phyloP scores from a whole-genome alignment of 495 filamentous ascomycete genomes.

The Hyaloscypha variabilis region DNA sequence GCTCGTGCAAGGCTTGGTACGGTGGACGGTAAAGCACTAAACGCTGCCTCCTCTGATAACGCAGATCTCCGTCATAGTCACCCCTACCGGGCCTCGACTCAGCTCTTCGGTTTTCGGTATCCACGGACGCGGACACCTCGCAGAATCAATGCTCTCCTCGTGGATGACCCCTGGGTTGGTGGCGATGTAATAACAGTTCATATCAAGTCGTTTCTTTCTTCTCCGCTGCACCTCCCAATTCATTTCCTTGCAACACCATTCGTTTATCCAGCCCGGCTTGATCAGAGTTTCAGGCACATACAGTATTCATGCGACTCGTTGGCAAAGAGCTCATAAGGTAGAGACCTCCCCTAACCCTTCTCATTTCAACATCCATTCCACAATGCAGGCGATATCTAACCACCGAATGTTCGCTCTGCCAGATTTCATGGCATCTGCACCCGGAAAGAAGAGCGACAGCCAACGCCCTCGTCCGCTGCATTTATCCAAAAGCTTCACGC shows the following conservation, averaged over 20 bases:
- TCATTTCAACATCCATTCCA: slow-evolving; percentile 5
- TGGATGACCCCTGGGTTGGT: not conserved
- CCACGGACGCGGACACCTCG: not conserved
- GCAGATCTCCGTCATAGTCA: too few relatives aligned
- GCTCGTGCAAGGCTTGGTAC: too few relatives aligned
- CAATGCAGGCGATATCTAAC: slow-evolving; percentile 29
- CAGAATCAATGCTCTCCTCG: slow-evolving; percentile 2
- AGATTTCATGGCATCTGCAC: slow-evolving; percentile 34
- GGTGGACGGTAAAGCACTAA: too few relatives aligned
- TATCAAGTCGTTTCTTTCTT: slow-evolving; percentile 16
- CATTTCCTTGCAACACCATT: slow-evolving; percentile 26
- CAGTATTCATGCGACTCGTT: slow-evolving; percentile 29
- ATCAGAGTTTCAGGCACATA: slow-evolving; percentile 30
- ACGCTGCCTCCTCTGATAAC: not conserved
- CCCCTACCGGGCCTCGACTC: not conserved
- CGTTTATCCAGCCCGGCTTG: slow-evolving; percentile 24
- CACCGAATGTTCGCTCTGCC: slow-evolving; percentile 29
- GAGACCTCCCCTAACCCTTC: slow-evolving; percentile 3
- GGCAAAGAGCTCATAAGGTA: slow-evolving; percentile 21
- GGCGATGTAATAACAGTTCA: slow-evolving; percentile 19
- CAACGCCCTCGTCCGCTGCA: slow-evolving; percentile 32
- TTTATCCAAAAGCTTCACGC: slow-evolving; percentile 36
- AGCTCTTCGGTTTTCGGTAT: slow-evolving; percentile 1
- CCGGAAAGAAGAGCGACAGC: slow-evolving; percentile 21
- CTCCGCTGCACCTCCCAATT: slow-evolving; percentile 3